Percentiles rank a stretch among this genome's conserved stretches.
phyloP scores from a whole-genome alignment of 345 rosid species.

The Salix arbutifolia region DNA sequence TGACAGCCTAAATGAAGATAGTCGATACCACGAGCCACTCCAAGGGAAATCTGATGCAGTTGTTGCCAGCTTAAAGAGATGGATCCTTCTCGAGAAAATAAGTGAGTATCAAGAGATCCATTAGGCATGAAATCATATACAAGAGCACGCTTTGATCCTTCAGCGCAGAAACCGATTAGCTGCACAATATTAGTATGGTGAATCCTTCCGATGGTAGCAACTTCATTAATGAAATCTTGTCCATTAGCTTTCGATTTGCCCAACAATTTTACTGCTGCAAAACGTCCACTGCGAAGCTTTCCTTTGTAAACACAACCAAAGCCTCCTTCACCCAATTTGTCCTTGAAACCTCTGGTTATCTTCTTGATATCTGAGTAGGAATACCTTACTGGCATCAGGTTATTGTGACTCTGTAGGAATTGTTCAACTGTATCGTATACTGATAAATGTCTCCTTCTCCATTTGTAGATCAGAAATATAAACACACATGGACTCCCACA shows the following conservation, averaged over 20 bases:
- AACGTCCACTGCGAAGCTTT: slow-evolving; percentile 1
- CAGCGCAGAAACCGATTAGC: slow-evolving; percentile 1
- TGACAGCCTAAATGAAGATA: background rate
- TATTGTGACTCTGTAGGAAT: background rate
- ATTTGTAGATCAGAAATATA: background rate
- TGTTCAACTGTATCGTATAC: background rate
- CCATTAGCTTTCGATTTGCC: background rate
- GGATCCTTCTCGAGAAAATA: too few species aligned
- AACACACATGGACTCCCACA: background rate
- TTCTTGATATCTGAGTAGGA: background rate
- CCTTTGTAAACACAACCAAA: slow-evolving; percentile 9
- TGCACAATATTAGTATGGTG: background rate
- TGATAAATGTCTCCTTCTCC: slow-evolving; percentile 2
- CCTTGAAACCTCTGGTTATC: background rate
- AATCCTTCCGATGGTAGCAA: slow-evolving; percentile 16
- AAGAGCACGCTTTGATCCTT: slow-evolving; percentile 9
- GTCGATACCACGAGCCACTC: too few species aligned
- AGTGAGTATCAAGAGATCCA: slow-evolving; percentile 6
- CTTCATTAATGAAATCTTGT: slow-evolving; percentile 10
- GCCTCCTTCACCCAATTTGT: slow-evolving; percentile 12
- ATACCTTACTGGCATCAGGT: background rate
- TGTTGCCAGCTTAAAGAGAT: too few species aligned
- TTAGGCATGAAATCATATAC: slow-evolving; percentile 7
- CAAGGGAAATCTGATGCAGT: too few species aligned
- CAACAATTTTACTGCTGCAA: background rate